These are phyloP conservation scores for Yarrowia sp. DNA, from an alignment of 805 yeast genomes.

Conservation along the genomic window DNA sequence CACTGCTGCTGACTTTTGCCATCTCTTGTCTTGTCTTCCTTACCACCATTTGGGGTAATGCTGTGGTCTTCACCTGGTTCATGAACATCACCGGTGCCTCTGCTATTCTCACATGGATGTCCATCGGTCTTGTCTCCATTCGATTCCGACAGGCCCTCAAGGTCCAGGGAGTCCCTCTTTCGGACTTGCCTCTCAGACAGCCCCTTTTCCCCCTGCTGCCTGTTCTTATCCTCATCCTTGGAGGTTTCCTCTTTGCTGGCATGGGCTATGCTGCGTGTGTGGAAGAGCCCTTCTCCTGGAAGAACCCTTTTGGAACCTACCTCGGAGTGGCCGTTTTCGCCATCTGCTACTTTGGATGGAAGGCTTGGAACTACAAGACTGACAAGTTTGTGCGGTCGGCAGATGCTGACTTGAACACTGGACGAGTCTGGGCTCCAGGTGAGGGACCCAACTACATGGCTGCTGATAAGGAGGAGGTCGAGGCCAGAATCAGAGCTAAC, in stretches of 20 bases:
- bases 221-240: background rate
- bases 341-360: conserved; percentile 45
- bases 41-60: conserved; percentile 59
- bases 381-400: conserved; percentile 32
- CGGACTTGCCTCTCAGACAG: background rate
- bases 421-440: conserved; percentile 35
- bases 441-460: conserved; percentile 34
- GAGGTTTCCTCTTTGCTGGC: conserved; percentile 38
- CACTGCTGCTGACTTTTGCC: conserved; percentile 50
- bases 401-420: conserved; percentile 32
- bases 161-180: background rate
- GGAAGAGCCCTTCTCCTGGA: conserved; percentile 37
- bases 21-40: conserved; percentile 62
- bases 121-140: conserved; percentile 55
- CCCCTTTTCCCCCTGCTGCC: conserved; percentile 9
- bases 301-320: conserved; percentile 48
- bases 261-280: conserved; percentile 37
- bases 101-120: conserved; percentile 60
- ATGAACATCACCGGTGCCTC: conserved; percentile 61
- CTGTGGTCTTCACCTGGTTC: conserved; percentile 61
- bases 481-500: conserved; percentile 14
- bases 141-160: conserved; percentile 58
- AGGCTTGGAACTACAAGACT: conserved; percentile 34
- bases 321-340: conserved; percentile 46
- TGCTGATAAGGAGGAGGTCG: conserved; percentile 29